Conservation (phyloP, 2,329 filamentous ascomycete genomes). For the Neonectria punicea region DNA sequence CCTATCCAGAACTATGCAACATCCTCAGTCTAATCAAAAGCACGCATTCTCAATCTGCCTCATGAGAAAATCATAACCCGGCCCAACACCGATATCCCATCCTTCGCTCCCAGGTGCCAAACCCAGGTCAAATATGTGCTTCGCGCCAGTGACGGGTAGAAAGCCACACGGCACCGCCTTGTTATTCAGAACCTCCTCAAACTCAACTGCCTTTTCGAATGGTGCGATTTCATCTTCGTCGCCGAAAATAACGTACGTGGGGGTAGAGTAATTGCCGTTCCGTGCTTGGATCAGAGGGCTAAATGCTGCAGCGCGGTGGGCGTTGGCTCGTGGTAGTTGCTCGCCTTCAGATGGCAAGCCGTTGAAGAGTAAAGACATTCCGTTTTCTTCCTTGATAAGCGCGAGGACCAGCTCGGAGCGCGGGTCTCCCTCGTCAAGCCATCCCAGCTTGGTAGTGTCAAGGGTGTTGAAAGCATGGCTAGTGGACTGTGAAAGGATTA, state of each 20-base stretch:
- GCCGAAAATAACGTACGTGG: constrained; percentile 34
- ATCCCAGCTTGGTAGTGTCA: constrained; percentile 33
- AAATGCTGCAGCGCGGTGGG: constrained; percentile 24
- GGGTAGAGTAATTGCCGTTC: constrained; percentile 29
- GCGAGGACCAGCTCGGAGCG: constrained; percentile 35
- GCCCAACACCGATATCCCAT: constrained; percentile 29
- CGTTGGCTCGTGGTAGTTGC: constrained; percentile 17
- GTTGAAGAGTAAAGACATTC: constrained; percentile 35
- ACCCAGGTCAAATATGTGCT: constrained; percentile 34
- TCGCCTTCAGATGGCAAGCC: constrained; percentile 22
- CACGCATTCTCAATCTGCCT: constrained; percentile 20
- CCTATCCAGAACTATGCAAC: no score
- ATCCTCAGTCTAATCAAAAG: no score
- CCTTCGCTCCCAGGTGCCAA: constrained; percentile 27
- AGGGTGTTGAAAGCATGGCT: constrained; percentile 29
- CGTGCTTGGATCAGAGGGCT: constrained; percentile 33
- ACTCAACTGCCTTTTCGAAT: constrained; percentile 26
- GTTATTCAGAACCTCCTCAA: constrained; percentile 15
- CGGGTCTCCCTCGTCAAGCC: constrained; percentile 29
- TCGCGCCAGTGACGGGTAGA: constrained; percentile 26
- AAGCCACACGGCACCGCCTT: constrained; percentile 24
- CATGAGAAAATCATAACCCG: constrained; percentile 33
- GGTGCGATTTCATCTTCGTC: constrained; percentile 35
- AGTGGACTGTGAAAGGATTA: constrained; percentile 1
- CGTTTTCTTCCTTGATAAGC: constrained; percentile 33